Conservation (phyloP, 768 basidiomycete species). For the Asterophora lycoperdoides region DNA sequence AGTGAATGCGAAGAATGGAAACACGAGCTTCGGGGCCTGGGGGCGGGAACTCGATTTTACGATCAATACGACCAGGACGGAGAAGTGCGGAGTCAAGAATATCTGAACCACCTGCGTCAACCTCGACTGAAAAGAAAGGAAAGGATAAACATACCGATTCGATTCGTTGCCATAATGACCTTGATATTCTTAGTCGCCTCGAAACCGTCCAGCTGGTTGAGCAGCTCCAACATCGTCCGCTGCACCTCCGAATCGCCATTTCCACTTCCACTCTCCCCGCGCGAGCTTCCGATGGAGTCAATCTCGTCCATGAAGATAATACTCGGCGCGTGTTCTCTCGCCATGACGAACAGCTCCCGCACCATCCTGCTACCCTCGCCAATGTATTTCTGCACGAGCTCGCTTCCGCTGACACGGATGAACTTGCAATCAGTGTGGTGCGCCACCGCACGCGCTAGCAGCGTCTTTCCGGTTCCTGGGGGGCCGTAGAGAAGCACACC, state of each 20-base stretch:
- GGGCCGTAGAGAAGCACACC: conserved; percentile 95
- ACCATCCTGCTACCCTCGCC: conserved; percentile 97
- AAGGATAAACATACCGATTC: conserved; percentile 60
- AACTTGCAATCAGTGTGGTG: conserved; percentile 98
- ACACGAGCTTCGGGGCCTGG: conserved; percentile 96
- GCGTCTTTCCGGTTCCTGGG: conserved; percentile 94
- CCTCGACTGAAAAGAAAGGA: neutral
- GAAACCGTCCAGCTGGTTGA: conserved; percentile 89
- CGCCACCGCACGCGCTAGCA: conserved; percentile 92
- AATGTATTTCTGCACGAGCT: conserved; percentile 97
- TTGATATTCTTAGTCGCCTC: conserved; percentile 99
- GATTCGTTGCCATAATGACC: conserved; percentile 94
- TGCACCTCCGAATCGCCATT: conserved; percentile 89
- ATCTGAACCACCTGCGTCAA: conserved; percentile 42
- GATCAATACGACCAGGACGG: conserved; percentile 91
- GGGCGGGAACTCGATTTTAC: conserved; percentile 98
- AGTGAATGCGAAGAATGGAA: conserved; percentile 95
- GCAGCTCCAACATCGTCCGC: conserved; percentile 83
- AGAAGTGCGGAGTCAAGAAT: conserved; percentile 92
- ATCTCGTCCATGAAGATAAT: conserved; percentile 99
- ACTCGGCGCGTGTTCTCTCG: conserved; percentile 92
- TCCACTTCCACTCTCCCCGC: conserved; percentile 89
- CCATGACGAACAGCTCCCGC: conserved; percentile 97
- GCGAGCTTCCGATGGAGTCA: conserved; percentile 91
- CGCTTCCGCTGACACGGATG: conserved; percentile 91